These are phyloP conservation scores for Erodium maritimum DNA, from an alignment of 345 rosid genomes.

Conservation along the genomic window DNA sequence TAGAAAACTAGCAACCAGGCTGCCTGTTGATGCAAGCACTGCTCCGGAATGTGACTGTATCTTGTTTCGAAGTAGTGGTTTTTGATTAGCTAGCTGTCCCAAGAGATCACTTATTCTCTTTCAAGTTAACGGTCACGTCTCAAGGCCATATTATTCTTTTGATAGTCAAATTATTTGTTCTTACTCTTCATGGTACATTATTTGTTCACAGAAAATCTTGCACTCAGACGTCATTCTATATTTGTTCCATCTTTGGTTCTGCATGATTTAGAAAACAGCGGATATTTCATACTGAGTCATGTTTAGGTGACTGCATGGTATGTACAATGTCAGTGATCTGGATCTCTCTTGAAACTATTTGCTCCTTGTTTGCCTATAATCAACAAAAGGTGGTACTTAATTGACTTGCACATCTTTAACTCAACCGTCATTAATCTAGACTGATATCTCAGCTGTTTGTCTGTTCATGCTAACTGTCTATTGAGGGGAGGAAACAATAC, in stretches of 20 bases:
- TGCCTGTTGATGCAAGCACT: background rate
- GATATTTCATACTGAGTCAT: background rate
- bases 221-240: background rate
- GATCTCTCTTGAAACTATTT: background rate
- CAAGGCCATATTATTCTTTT: background rate
- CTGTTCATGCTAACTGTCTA: background rate
- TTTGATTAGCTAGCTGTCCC: no score
- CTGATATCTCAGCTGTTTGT: background rate
- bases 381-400: background rate
- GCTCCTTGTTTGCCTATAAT: background rate
- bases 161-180: background rate
- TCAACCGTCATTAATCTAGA: background rate
- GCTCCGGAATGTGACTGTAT: background rate
- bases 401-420: background rate
- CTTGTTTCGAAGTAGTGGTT: no score
- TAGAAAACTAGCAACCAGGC: background rate
- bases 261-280: background rate
- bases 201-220: background rate
- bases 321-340: background rate
- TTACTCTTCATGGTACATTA: background rate
- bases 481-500: background rate
- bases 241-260: background rate
- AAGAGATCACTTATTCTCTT: no score
- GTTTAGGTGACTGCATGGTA: no score
- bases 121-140: no score